Evolutionary conservation across 2,329 filamentous ascomycete genomes (phyloP).

Genomic region (Niveomyces coronatus): DNA sequence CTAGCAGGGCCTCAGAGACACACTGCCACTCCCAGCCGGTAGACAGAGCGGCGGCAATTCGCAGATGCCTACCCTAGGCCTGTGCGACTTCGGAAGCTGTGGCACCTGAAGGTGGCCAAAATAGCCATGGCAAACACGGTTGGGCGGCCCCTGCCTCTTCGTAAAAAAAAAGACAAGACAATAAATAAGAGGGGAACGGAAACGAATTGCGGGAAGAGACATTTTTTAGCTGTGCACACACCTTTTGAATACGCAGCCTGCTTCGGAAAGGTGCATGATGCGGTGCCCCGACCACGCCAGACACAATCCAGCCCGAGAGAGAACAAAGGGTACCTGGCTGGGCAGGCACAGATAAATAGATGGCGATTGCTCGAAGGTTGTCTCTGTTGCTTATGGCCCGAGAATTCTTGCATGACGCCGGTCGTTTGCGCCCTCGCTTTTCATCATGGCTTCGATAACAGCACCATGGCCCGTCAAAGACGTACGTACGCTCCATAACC

Average conservation of each 20-base stretch:
- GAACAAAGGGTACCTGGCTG: neutral
- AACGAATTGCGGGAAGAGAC: no score
- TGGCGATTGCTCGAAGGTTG: neutral
- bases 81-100: conserved; percentile 1
- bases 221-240: no score
- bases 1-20: no score
- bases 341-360: neutral
- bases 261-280: conserved; percentile 1
- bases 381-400: neutral
- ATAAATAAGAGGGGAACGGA: neutral
- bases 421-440: no score
- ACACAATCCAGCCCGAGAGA: no score
- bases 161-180: neutral
- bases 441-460: conserved; percentile 1
- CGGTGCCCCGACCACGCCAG: neutral
- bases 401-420: neutral
- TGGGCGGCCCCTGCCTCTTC: conserved; percentile 6
- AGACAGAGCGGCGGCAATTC: no score
- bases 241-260: no score
- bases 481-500: conserved; percentile 18
- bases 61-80: no score
- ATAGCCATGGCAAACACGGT: conserved; percentile 8
- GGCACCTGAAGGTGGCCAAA: conserved; percentile 5
- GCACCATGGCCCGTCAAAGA: conserved; percentile 38
- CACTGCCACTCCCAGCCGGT: no score